Evolutionary conservation across 2,329 filamentous ascomycete species (phyloP).

Genomic region (Elsinoe batatas): DNA sequence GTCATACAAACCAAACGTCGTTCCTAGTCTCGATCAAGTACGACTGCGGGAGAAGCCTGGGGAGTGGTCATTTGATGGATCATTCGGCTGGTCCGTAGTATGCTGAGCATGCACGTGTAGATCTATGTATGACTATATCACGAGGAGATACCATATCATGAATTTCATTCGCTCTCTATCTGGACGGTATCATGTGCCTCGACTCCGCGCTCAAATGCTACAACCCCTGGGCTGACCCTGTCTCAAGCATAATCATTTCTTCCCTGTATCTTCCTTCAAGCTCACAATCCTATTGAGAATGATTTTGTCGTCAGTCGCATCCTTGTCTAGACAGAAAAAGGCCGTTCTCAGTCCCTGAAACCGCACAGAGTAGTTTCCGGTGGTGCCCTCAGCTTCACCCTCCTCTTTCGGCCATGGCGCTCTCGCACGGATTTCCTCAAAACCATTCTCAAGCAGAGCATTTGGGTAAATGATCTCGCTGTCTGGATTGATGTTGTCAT

Average conservation of each 20-base stretch:
- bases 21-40: slow-evolving; percentile 36
- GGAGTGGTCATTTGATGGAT: slow-evolving; percentile 35
- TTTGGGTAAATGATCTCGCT: slow-evolving; percentile 70
- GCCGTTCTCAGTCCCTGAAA: slow-evolving; percentile 89
- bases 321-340: slow-evolving; percentile 76
- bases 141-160: slow-evolving; percentile 9
- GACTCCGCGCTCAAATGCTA: slow-evolving; percentile 5
- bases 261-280: slow-evolving; percentile 76
- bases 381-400: slow-evolving; percentile 54
- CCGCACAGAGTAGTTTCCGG: slow-evolving; percentile 58
- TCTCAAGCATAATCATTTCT: slow-evolving; percentile 33
- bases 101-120: not conserved
- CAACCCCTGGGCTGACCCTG: not conserved
- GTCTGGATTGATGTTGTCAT: slow-evolving; percentile 74
- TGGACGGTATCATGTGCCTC: not conserved
- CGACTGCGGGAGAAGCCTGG: slow-evolving; percentile 31
- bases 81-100: slow-evolving; percentile 30
- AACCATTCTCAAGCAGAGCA: slow-evolving; percentile 73
- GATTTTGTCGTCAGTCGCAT: slow-evolving; percentile 59
- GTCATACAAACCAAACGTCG: slow-evolving; percentile 51
- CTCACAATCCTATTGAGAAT: slow-evolving; percentile 88
- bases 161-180: slow-evolving; percentile 5
- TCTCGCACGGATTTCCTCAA: slow-evolving; percentile 61
- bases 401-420: slow-evolving; percentile 77
- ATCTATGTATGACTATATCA: not conserved